Conservation (phyloP, 2,329 filamentous ascomycete species). For the Ophiostoma ulmi region DNA sequence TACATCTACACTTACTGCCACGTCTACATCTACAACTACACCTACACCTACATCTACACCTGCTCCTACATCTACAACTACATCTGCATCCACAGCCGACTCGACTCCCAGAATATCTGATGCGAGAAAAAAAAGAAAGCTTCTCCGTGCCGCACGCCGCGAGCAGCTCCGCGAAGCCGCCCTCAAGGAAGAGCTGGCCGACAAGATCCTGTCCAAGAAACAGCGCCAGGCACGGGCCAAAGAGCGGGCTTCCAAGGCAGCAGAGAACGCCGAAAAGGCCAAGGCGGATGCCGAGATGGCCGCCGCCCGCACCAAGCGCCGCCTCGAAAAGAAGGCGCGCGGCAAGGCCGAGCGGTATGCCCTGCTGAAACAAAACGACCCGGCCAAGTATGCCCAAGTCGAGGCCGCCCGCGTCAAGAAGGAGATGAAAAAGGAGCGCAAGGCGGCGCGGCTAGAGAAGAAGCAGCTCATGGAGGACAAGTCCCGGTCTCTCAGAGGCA, state of each 20-base stretch:
- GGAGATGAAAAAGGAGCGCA: slow-evolving; percentile 10
- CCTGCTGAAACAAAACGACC: background rate
- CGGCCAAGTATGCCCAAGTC: background rate
- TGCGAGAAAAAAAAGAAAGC: background rate
- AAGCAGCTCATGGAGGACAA: background rate
- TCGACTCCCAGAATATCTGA: background rate
- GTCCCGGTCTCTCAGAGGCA: background rate
- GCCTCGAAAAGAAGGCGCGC: background rate
- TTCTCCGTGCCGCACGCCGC: background rate
- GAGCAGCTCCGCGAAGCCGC: background rate
- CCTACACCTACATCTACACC: background rate
- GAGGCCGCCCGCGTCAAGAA: slow-evolving; percentile 5
- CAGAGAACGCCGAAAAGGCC: background rate
- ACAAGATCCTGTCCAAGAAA: background rate
- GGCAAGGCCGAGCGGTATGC: background rate
- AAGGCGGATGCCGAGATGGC: background rate
- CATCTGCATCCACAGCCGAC: background rate
- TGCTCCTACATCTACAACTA: background rate
- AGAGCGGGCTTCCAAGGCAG: background rate
- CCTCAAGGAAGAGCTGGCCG: slow-evolving; percentile 9
- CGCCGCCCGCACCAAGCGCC: slow-evolving; percentile 2
- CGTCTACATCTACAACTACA: background rate
- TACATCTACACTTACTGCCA: background rate
- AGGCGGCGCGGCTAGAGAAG: slow-evolving; percentile 6
- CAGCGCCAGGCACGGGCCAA: background rate